Evolutionary conservation across 1,284 basidiomycete genomes (phyloP), one percentile per base, ranked within the genome.

Genomic region (Volvariella volvacea): DNA sequence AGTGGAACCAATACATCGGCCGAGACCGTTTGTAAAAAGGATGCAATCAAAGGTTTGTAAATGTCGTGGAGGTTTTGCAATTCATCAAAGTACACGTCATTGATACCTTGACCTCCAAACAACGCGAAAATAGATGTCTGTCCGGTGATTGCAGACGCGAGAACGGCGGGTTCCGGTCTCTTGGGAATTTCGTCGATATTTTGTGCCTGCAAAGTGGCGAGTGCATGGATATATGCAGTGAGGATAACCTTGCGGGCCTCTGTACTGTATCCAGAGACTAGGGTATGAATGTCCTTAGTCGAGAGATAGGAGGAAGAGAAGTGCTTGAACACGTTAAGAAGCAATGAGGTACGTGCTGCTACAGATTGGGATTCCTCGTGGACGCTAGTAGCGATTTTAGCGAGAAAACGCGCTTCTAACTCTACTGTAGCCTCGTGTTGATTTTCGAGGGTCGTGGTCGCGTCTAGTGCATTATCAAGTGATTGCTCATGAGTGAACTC

Each of bases 81-180:
- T 71, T 98, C 95, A 62, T 94, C 88, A 63, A 97, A 93, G 71
- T 98, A 98, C 51, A 95, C 88, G 67, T 99, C 95, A 65, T 98
- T 98, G 53, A 88, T 92, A 53, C 95, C 95, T 66, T 99, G 95
- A n/a, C 96, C 96, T 50, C 95, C 95, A 58, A 99, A 99, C 46
- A 99, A 73, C 46, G 90, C 95, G 68, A 89, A 97, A 52, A 96
- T 70, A 48, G 88, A 86, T 25, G 92, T 85, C 43, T 87, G 74
- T 43, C 82, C 81, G 19, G 76, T 67, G 46, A 72, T 66, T 39
- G 83, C 83, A 21, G 88, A 85, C 15, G 74, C 66, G 50, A 98
- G 69, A 31, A 98, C 79, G 6, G 88, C 85, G 25, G 88, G 83
- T 34, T 79, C 56, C 30, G 88, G 80, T 19, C 79, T 72, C 40